phyloP scores from a whole-genome alignment of 2,329 filamentous ascomycete species.

The Magnaporthiopsis rhizophila region DNA sequence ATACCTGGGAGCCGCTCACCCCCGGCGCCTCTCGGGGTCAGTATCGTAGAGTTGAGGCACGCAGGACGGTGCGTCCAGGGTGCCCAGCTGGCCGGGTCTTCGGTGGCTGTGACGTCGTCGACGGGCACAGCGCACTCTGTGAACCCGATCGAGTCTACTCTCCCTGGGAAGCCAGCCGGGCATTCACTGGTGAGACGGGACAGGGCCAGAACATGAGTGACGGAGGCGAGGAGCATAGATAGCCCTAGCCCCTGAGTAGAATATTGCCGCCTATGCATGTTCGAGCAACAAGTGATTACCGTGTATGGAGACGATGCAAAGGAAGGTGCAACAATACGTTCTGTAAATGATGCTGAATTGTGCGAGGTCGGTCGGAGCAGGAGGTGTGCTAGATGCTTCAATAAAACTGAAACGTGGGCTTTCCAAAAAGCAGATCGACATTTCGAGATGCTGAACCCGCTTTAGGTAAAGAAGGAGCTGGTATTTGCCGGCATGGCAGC shows the following conservation, averaged over 20 bases:
- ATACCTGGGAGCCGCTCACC: not conserved
- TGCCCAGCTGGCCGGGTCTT: constrained; percentile 11
- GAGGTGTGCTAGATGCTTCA: too few species aligned
- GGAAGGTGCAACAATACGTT: not conserved
- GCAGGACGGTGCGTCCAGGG: constrained; percentile 21
- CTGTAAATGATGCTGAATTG: too few species aligned
- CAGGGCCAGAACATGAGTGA: not conserved
- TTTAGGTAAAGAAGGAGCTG: not conserved
- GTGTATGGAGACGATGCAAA: not conserved
- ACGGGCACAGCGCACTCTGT: constrained; percentile 33
- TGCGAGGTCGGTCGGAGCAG: too few species aligned
- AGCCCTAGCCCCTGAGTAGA: not conserved
- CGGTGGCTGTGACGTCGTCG: constrained; percentile 40
- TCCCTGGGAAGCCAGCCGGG: constrained; percentile 1
- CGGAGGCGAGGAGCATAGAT: not conserved
- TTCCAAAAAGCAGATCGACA: not conserved
- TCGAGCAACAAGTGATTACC: not conserved
- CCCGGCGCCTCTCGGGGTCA: not conserved
- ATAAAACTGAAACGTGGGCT: not conserved
- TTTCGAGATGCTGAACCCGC: not conserved
- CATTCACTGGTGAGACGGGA: not conserved
- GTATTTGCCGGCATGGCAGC: not conserved
- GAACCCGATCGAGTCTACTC: constrained; percentile 3
- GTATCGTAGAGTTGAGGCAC: constrained; percentile 14
- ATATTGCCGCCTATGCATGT: not conserved